These are phyloP conservation scores for Geranium rotundifolium DNA, from an alignment of 345 rosid species.

Conservation along the genomic window DNA sequence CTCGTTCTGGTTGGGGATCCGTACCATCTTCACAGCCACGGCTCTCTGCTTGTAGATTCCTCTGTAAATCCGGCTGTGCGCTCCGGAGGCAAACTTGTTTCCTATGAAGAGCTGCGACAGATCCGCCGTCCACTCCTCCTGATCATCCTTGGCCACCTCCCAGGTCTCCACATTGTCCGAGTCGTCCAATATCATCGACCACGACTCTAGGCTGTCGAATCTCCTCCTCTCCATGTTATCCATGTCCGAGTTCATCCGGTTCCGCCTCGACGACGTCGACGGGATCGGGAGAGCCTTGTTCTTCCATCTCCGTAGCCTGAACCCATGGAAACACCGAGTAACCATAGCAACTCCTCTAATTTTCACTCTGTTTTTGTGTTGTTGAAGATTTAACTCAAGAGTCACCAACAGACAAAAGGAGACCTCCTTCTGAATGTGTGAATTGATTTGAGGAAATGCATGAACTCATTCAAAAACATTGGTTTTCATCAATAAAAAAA, in stretches of 20 bases:
- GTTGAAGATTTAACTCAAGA: slow-evolving; percentile 8
- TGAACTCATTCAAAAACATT: slow-evolving; percentile 94
- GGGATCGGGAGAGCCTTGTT: slow-evolving; percentile 26
- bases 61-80: slow-evolving; percentile 80
- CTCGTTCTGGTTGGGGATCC: slow-evolving; percentile 72
- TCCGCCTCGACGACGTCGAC: slow-evolving; percentile 48
- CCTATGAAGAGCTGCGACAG: slow-evolving; percentile 93
- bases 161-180: slow-evolving; percentile 93
- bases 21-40: slow-evolving; percentile 95
- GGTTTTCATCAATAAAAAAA: slow-evolving; percentile 44
- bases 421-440: slow-evolving; percentile 79
- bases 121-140: slow-evolving; percentile 87
- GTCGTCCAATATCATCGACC: slow-evolving; percentile 54
- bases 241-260: slow-evolving; percentile 39
- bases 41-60: slow-evolving; percentile 98
- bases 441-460: slow-evolving; percentile 89
- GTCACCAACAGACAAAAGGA: slow-evolving; percentile 30
- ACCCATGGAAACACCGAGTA: slow-evolving; percentile 59
- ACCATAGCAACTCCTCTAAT: slow-evolving; percentile 31
- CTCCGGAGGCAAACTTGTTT: slow-evolving; percentile 95
- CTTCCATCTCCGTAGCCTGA: slow-evolving; percentile 48
- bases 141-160: slow-evolving; percentile 60
- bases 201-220: slow-evolving; percentile 72
- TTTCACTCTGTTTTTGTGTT: neutral
- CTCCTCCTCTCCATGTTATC: slow-evolving; percentile 82